Conservation (phyloP, 2,329 filamentous ascomycete genomes). For the Trichoderma brevicompactum region DNA sequence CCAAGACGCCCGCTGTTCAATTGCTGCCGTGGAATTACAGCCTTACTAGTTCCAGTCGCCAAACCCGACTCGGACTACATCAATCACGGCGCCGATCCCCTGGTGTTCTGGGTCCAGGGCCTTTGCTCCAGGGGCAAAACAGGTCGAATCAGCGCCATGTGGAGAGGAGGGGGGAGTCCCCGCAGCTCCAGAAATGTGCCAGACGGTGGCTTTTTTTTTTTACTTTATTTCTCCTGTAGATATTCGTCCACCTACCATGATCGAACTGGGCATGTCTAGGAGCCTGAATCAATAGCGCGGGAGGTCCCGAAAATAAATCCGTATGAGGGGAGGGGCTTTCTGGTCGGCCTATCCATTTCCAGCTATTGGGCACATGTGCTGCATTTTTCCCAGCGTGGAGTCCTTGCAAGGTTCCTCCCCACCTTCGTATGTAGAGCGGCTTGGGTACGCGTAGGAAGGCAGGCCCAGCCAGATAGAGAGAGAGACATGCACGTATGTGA, state of each 20-base stretch:
- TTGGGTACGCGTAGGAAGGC: too few relatives aligned
- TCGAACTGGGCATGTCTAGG: neutral
- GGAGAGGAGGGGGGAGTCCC: neutral
- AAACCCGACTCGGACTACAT: neutral
- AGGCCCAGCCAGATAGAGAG: too few relatives aligned
- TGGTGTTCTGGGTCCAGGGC: neutral
- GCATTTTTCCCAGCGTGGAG: too few relatives aligned
- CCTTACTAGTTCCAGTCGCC: neutral
- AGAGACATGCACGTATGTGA: too few relatives aligned
- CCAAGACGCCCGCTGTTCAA: neutral
- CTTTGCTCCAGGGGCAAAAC: neutral
- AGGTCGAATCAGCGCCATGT: conserved; percentile 2
- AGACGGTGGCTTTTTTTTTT: neutral
- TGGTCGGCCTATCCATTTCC: too few relatives aligned
- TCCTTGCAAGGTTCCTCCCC: too few relatives aligned
- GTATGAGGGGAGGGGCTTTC: neutral
- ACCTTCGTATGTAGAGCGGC: too few relatives aligned
- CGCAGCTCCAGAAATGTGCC: neutral
- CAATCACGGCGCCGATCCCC: neutral
- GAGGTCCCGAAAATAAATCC: neutral
- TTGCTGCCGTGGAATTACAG: neutral
- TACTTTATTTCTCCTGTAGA: neutral
- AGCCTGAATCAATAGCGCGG: conserved; percentile 11
- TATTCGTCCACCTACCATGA: neutral
- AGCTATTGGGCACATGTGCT: too few relatives aligned